A percentile compares a stretch with the other conserved stretches of the same genome.
phyloP scores from a whole-genome alignment of 257 asterid species.

The Apocynum venetum region DNA sequence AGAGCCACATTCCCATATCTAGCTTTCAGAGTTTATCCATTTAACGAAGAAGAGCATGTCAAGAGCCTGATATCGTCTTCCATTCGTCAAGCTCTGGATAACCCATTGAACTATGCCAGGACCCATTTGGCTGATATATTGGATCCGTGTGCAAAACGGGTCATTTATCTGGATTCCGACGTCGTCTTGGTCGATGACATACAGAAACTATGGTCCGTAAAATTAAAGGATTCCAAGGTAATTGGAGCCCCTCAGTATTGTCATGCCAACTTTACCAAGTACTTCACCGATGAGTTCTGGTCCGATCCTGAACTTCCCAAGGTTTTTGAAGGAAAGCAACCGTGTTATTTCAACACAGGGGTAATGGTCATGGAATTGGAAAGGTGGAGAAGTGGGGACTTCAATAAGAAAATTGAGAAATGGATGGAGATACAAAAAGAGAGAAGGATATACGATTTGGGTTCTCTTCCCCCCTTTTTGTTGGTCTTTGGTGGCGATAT shows the following conservation, averaged over 20 bases:
- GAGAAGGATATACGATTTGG: constrained; percentile 62
- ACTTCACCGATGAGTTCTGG: constrained; percentile 56
- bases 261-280: constrained; percentile 35
- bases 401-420: constrained; percentile 40
- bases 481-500: constrained; percentile 69
- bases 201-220: constrained; percentile 31
- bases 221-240: constrained; percentile 33
- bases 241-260: constrained; percentile 75
- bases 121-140: constrained; percentile 52
- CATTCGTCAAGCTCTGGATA: constrained; percentile 57
- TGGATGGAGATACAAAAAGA: constrained; percentile 69
- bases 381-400: constrained; percentile 56
- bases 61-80: constrained; percentile 45
- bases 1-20: constrained; percentile 46
- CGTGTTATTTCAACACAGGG: constrained; percentile 74
- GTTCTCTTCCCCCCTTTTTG: constrained; percentile 69
- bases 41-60: constrained; percentile 23
- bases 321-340: constrained; percentile 38
- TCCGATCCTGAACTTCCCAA: constrained; percentile 28
- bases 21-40: constrained; percentile 38
- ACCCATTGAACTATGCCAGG: constrained; percentile 70
- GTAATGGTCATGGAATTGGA: constrained; percentile 66
- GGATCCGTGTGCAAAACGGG: constrained; percentile 40
- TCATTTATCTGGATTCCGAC: constrained; percentile 61
- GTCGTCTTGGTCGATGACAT: constrained; percentile 50